phyloP scores from a whole-genome alignment of 169 alveolate species.

The Hepatocystis sp. region DNA sequence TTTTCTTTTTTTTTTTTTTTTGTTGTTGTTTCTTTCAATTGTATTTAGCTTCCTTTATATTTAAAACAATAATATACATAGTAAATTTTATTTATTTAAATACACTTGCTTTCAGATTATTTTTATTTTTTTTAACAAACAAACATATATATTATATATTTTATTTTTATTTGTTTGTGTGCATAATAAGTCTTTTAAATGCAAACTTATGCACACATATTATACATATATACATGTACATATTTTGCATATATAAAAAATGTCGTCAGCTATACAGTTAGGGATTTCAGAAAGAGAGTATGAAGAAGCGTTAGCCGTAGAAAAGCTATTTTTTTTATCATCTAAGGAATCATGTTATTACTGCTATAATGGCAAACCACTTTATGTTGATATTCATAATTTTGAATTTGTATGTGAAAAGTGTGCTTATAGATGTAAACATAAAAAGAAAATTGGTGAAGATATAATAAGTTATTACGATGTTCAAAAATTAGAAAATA shows the following conservation, averaged over 20 bases:
- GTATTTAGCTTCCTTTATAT: neutral
- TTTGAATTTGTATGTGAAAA: constrained; percentile 80
- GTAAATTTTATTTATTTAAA: too few relatives aligned
- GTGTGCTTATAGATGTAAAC: constrained; percentile 81
- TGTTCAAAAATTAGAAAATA: constrained; percentile 82
- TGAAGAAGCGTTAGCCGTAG: constrained; percentile 85
- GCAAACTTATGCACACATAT: too few relatives aligned
- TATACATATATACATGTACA: too few relatives aligned
- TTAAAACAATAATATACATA: constrained; percentile 7
- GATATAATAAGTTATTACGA: constrained; percentile 80
- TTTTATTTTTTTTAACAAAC: too few relatives aligned
- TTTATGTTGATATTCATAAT: constrained; percentile 83
- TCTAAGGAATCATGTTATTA: constrained; percentile 82
- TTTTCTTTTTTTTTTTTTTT: constrained; percentile 12
- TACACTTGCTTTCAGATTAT: too few relatives aligned
- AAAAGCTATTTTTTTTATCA: constrained; percentile 80
- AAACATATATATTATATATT: too few relatives aligned
- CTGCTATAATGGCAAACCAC: constrained; percentile 78
- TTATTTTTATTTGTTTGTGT: too few relatives aligned
- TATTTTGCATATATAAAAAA: constrained; percentile 48
- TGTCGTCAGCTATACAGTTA: constrained; percentile 77
- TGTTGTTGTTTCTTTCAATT: neutral
- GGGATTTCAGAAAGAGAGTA: constrained; percentile 85
- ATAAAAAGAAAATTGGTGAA: constrained; percentile 79
- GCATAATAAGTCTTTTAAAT: too few relatives aligned